Evolutionary conservation across 2,329 filamentous ascomycete species (phyloP), one percentile per base, ranked within the genome.

Genomic region (Dothistroma pini): DNA sequence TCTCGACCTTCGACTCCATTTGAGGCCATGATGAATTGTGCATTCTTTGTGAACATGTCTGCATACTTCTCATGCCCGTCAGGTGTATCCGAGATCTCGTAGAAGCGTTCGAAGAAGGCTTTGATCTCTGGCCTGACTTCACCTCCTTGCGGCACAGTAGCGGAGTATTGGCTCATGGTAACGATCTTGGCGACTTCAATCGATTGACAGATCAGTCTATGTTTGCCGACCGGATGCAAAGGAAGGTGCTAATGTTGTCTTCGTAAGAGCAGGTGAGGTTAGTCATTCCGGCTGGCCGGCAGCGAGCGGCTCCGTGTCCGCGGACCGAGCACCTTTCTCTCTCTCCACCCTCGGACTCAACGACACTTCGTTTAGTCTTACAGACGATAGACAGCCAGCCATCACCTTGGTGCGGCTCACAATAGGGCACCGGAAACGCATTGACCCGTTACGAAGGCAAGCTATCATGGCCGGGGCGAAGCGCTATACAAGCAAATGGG

Each of bases 21-120:
- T 2, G 75, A 76, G 2, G 76, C 82, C 81, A 85, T 84, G 38
- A 84, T 75, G 54, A 85, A 65, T 8, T 74, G 79, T 1, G 79
- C 83, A 73, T 82, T 76, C 14, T 73, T 59, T 0, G 81, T 80
- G 64, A 83, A 83, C 22, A 71, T 74, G 8, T 77, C 70, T 2
- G 77, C 76, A 64, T 84, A 85, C 61, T 75, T 68, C 10, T 80
- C 77, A 65, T 84, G 80, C 14, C 76, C 79, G 54, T 75, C 75
- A 2, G 80, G 80, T 5, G 76, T 76, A 65, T 81, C 79, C 34
- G 79, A 80, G 21, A 75, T 74, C 19, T 71, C 69, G 64, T 81
- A 81, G 69, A 81, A 81, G 48, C 73, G 67, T 65, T 79, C 75
- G 63, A 80, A 80, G 72, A 79, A 81, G 31, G 69, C 62, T 59